Base-by-base conservation (phyloP, 108 stramenopile genomes). In the Cylindrotheca closterium region DNA sequence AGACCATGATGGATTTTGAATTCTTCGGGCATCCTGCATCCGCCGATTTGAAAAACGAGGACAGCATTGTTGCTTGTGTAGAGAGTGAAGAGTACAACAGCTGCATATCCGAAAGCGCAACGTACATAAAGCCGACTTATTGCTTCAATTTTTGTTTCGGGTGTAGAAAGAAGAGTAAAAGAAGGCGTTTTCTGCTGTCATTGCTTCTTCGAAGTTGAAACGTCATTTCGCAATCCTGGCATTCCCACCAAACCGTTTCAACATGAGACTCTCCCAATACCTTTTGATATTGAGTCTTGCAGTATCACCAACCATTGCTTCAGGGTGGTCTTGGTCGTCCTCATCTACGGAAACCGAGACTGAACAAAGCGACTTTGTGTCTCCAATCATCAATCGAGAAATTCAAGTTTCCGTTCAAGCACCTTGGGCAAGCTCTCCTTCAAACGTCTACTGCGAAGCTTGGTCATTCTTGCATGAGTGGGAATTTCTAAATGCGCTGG, bases 391-490 rank as follows among this genome's bases (percentile, higher is more conserved):
- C 28, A 85, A 85, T 76, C 86, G 91, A 47, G 82, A 93, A 62
- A 68, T 93, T 27, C 64, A 77, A 62, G 70, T 83, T 25, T 83
- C 82, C 19, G 89, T 93, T 23, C 63, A 77, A 30, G 88, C 89
- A 19, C 45, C 65, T 0, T 90, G 92, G 89, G 86, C 89, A 15
- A 60, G 56, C 22, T 80, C 78, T 23, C 69, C 70, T 8, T 71
- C 79, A 34, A 86, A 82, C 59, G 83, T 87, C 48, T 71, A 86
- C 31, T 93, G 92, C 59, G 92, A 93, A 60, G 85, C 88, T 30
- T 79, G 67, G 55, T 78, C 80, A 19, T 88, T 74, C 47, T 70
- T 53, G 53, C 65, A 18, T 24, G 54, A 42, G 23, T 66, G 62
- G 60, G 37, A 28, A 2, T 80, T 67, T 65, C 68, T 82, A 47